A percentile compares a stretch with the other conserved stretches of the same genome.
Evolutionary conservation across 176 grass and related monocot genomes (phyloP).

Genomic region (Oryza officinalis): DNA sequence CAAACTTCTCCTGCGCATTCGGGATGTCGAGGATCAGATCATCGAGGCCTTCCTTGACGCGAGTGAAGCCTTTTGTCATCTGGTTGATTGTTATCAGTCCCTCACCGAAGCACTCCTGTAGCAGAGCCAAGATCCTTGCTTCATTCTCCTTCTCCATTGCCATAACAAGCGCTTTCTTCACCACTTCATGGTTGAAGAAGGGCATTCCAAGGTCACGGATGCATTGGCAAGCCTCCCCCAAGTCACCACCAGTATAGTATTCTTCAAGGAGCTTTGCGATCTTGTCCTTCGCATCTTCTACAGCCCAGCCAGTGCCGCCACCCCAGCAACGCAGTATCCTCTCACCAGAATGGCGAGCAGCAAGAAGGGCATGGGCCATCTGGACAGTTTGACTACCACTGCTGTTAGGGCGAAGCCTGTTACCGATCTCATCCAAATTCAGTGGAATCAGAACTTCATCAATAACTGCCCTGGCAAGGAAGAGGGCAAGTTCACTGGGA

Average conservation of each 20-base stretch:
- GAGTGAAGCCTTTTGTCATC: conserved; percentile 74
- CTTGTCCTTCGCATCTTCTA: conserved; percentile 93
- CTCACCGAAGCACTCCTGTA: conserved; percentile 71
- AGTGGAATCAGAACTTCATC: conserved; percentile 76
- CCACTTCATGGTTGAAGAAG: conserved; percentile 95
- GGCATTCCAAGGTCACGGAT: conserved; percentile 81
- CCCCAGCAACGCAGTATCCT: conserved; percentile 89
- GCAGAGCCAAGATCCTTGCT: conserved; percentile 46
- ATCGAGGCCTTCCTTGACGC: conserved; percentile 69
- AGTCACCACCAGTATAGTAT: conserved; percentile 65
- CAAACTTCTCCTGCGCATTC: conserved; percentile 65
- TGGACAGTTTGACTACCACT: conserved; percentile 61
- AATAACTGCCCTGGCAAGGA: conserved; percentile 78
- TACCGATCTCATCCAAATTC: conserved; percentile 75
- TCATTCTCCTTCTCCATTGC: conserved; percentile 86
- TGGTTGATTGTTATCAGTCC: conserved; percentile 88
- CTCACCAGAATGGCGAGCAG: conserved; percentile 76
- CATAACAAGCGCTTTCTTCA: conserved; percentile 79
- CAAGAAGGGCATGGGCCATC: conserved; percentile 60
- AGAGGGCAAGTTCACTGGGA: conserved; percentile 81
- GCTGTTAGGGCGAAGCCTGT: conserved; percentile 52
- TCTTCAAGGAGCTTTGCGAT: conserved; percentile 78
- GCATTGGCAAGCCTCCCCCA: conserved; percentile 74
- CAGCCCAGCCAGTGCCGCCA: conserved; percentile 76
- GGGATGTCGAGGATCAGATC: conserved; percentile 83